These are phyloP conservation scores for Entomortierella parvispora DNA, from an alignment of 192 early-diverging fungal species.

Conservation along the genomic window DNA sequence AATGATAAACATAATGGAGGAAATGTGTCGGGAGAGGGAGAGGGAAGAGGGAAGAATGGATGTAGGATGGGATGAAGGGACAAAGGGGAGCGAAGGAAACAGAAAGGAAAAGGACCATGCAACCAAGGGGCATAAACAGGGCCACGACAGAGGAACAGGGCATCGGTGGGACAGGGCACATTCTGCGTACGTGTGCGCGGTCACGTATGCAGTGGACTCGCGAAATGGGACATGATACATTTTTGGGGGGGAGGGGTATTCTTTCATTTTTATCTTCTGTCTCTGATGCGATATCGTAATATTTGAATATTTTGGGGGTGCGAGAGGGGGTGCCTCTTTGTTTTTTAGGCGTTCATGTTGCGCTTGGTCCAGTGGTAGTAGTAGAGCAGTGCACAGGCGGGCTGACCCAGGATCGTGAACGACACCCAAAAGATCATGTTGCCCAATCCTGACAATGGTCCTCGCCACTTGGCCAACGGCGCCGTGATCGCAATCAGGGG, in stretches of 20 bases:
- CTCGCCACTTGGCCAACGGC: slow-evolving; percentile 73
- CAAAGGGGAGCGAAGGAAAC: neutral
- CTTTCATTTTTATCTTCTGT: too few relatives aligned
- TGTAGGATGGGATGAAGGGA: neutral
- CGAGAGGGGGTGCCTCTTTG: neutral
- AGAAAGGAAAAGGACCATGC: too few relatives aligned
- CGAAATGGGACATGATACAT: too few relatives aligned
- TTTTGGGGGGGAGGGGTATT: too few relatives aligned
- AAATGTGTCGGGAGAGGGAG: neutral
- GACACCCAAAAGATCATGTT: slow-evolving; percentile 86
- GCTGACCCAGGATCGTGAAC: slow-evolving; percentile 85
- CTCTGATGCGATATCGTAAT: neutral
- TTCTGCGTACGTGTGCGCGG: too few relatives aligned
- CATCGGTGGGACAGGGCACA: too few relatives aligned
- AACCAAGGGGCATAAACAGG: too few relatives aligned
- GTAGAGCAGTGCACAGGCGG: slow-evolving; percentile 75
- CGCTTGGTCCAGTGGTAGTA: slow-evolving; percentile 68
- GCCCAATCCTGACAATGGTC: slow-evolving; percentile 73
- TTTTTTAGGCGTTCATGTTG: slow-evolving; percentile 13
- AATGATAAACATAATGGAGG: slow-evolving; percentile 82
- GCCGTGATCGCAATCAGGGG: slow-evolving; percentile 78
- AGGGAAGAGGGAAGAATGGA: neutral
- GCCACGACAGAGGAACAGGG: too few relatives aligned
- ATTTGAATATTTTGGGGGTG: too few relatives aligned
- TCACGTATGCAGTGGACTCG: too few relatives aligned